These are phyloP conservation scores for Trematosphaeria pertusa DNA, from an alignment of 2,329 filamentous ascomycete species.

Conservation along the genomic window DNA sequence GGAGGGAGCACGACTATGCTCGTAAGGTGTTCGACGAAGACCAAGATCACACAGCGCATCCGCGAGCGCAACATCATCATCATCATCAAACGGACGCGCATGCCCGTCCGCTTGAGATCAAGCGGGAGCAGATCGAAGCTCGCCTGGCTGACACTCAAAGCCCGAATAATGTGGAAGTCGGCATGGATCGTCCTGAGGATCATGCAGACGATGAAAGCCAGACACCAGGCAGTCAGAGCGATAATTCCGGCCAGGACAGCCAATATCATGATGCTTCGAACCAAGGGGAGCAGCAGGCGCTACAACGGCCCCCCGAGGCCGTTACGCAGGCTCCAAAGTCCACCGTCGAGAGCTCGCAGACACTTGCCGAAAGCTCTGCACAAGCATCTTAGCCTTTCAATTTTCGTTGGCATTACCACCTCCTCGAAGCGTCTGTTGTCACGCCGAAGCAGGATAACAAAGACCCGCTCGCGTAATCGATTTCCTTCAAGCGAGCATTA, in stretches of 20 bases:
- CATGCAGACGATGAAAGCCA: constrained; percentile 29
- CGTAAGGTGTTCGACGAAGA: constrained; percentile 41
- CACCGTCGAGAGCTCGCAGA: constrained; percentile 5
- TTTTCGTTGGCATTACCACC: no score
- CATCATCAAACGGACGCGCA: constrained; percentile 13
- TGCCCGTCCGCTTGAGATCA: constrained; percentile 22
- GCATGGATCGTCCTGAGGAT: constrained; percentile 32
- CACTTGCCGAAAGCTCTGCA: not conserved
- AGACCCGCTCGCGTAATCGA: no score
- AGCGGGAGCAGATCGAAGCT: constrained; percentile 29
- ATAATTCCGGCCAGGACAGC: constrained; percentile 20
- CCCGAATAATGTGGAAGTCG: constrained; percentile 22
- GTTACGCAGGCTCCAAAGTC: not conserved
- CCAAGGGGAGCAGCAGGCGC: constrained; percentile 7
- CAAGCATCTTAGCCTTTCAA: constrained; percentile 6
- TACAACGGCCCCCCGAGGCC: not conserved
- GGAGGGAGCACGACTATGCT: constrained; percentile 41
- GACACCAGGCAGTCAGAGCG: constrained; percentile 24
- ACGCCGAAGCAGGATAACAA: no score
- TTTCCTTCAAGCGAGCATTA: no score
- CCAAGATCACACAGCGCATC: constrained; percentile 32
- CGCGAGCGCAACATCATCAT: constrained; percentile 22
- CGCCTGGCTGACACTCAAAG: constrained; percentile 21
- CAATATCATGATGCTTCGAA: constrained; percentile 23
- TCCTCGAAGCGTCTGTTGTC: no score